Base-by-base conservation (phyloP, 352 stramenopile genomes). In the Phytophthora lateralis region DNA sequence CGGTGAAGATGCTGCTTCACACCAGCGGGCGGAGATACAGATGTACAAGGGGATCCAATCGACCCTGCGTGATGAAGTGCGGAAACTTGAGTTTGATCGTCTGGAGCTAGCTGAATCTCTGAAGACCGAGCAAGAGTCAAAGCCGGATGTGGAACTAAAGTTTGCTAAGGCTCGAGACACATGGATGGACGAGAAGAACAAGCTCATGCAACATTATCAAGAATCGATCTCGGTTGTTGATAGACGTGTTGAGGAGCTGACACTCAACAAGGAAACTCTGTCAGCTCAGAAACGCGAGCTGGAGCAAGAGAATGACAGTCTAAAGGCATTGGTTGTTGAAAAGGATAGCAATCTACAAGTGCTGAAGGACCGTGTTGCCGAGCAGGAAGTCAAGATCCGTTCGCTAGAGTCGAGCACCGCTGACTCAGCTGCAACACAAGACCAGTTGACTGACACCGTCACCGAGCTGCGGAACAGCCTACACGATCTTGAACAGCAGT, bases 41-140 rank as follows among this genome's bases (percentile, higher is more conserved):
- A 68, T 73, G 65, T 62, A 73, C 61, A 66, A 73, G 39, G 58
- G 50, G 6, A 74, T 66, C 12, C 54, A 73, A 20, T 48, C 49
- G 20, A 64, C 53, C 18, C 46, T 78, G 42, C 43, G 58, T n/a
- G 53, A 54, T 29, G 59, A 75, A 50, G 20, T 80, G 17, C 60
- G 64, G 49, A 63, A 49, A 14, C 43, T 78, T n/a, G 58, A 76
- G 34, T 42, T 59, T 20, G 52, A 76, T 66, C 65, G 66, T 32
- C 49, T 69, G 18, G 55, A 65, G 49, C 45, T 73, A 14, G 29
- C 57, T 3, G 60, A 76, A 27, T 54, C 45, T 42, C 35, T 73
- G 21, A 71, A 73, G 60, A 68, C 24, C 5, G 69, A 73, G 32
- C 59, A 71, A 60, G 60, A 73, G 12, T 59, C 51, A 20, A 76